phyloP scores from a whole-genome alignment of 164 flowering plant genomes.

The Kalanchoe fedtschenkoi region DNA sequence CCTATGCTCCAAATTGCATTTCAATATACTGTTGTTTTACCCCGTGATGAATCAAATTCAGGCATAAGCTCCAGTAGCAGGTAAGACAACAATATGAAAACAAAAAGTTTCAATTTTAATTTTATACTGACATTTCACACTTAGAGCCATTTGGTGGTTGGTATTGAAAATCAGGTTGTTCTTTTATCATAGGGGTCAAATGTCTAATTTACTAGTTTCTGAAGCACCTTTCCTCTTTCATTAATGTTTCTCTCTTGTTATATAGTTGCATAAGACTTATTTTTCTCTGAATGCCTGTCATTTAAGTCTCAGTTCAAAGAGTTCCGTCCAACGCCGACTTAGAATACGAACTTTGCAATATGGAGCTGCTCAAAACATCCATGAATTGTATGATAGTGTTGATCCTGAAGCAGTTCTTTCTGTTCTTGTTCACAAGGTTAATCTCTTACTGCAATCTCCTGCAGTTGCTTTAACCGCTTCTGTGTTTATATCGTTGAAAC shows the following conservation, averaged over 20 bases:
- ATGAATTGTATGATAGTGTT: constrained; percentile 81
- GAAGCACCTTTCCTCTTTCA: not conserved
- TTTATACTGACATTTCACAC: too few relatives aligned
- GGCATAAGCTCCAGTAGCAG: constrained; percentile 37
- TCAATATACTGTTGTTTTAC: constrained; percentile 83
- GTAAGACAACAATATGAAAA: constrained; percentile 21
- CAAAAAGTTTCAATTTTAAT: too few relatives aligned
- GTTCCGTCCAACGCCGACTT: constrained; percentile 63
- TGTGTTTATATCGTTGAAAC: not conserved
- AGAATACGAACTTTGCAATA: constrained; percentile 81
- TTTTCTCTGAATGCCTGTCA: not conserved
- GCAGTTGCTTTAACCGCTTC: not conserved
- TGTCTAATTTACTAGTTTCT: too few relatives aligned
- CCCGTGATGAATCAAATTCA: constrained; percentile 51
- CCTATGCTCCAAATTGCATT: constrained; percentile 88
- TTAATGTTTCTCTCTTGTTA: not conserved
- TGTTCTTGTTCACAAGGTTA: constrained; percentile 94
- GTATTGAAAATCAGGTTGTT: too few relatives aligned
- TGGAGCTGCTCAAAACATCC: constrained; percentile 53
- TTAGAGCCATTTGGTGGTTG: too few relatives aligned
- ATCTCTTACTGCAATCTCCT: not conserved
- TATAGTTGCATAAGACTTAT: not conserved
- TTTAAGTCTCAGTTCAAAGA: constrained; percentile 37
- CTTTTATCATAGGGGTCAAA: too few relatives aligned
- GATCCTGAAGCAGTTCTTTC: constrained; percentile 89